Base-by-base conservation (phyloP, 345 rosid species). In the Syzygium grande region DNA sequence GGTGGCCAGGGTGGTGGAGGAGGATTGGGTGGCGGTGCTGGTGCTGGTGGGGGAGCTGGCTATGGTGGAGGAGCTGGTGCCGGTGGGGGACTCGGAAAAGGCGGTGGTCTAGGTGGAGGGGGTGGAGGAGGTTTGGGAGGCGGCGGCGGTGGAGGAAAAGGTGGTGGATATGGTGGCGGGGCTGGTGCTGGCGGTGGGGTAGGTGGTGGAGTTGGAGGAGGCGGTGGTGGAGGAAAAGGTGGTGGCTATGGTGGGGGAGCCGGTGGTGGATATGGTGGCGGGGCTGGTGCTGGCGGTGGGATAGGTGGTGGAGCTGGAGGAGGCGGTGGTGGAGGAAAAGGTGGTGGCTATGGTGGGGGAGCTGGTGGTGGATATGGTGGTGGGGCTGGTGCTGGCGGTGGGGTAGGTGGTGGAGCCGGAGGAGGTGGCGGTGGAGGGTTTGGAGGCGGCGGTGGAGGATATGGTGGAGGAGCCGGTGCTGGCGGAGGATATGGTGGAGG, bases 171-270 rank as follows among this genome's bases (percentile, higher is more conserved):
- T 0, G 88, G 88, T 17, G 88, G 88, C 0, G 84, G 93, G 87
- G 91, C 86, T 7, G 92, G 84, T 0, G 85, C 89, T 0, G 86
- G 87, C 11, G 87, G 87, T 5, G 87, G 87, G 11, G 16, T 55
- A 49, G 87, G 87, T 21, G 87, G 87, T 56, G 87, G 87, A 25
- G 16, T 11, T 53, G 87, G 52, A 83, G 79, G 29, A 22, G 51
- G 86, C 16, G 73, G 59, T 4, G 58, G 46, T 14, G 83, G n/a
- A 51, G 87, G 83, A 30, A n/a, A 3, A 21, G 55, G 58, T 3
- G 41, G 77, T 59, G 79, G 93, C 3, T 38, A 52, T 49, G 93
- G 92, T 17, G 92, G 88, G 1, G 93, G 92, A 25, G 85, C 77
- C 29, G 93, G 86, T 5, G 34, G 34, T 51, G 85, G 85, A 84